These are phyloP conservation scores for Raphanus sativus DNA, from an alignment of 345 rosid genomes.

Conservation along the genomic window DNA sequence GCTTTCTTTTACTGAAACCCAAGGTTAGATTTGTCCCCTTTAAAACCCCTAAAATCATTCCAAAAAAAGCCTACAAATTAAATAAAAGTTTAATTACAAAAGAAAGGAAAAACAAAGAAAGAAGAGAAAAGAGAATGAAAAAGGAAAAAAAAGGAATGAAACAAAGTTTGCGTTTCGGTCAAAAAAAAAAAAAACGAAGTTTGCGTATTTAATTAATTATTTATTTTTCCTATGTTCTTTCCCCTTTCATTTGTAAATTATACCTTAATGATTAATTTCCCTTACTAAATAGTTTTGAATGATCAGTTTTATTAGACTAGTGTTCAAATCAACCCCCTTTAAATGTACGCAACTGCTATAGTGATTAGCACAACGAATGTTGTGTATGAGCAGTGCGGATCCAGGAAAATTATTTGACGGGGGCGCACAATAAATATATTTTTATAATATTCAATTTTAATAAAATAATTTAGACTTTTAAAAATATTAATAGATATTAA, in stretches of 20 bases:
- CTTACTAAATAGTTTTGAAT: neutral
- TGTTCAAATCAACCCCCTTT: neutral
- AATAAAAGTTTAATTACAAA: conserved; percentile 15
- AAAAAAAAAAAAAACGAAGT: conserved; percentile 22
- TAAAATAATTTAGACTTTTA: no score
- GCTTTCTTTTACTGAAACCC: conserved; percentile 38
- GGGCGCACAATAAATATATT: no score
- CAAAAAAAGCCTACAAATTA: conserved; percentile 27
- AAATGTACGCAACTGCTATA: neutral
- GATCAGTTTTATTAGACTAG: neutral
- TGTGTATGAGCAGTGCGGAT: neutral
- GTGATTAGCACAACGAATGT: neutral
- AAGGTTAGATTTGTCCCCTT: conserved; percentile 41
- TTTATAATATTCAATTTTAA: no score
- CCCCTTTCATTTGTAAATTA: conserved; percentile 26
- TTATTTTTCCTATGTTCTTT: conserved; percentile 20
- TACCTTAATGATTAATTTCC: conserved; percentile 32
- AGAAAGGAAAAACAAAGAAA: conserved; percentile 33
- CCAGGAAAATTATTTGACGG: no score
- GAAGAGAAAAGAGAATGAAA: conserved; percentile 34
- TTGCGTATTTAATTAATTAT: conserved; percentile 14
- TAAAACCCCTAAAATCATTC: conserved; percentile 42
- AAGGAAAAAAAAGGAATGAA: conserved; percentile 30
- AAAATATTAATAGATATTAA: no score
- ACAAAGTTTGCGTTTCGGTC: conserved; percentile 34